A percentile compares a stretch with the other conserved stretches of the same genome.
Conservation (phyloP, 495 filamentous ascomycete species). For the Penicillium canescens region DNA sequence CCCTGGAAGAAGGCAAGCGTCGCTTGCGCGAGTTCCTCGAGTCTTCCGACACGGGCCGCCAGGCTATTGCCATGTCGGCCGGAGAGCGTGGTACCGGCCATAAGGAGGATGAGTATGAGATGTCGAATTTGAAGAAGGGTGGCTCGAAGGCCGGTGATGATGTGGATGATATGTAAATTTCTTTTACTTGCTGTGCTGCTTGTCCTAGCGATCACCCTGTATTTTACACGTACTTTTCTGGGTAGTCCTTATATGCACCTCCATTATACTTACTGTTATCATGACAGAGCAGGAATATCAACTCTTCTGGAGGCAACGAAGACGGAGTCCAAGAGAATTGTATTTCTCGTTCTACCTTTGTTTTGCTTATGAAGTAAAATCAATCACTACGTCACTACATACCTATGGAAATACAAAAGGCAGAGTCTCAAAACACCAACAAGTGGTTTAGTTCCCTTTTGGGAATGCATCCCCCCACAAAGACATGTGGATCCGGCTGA, state of each 20-base stretch:
- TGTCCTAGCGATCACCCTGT: conserved; percentile 53
- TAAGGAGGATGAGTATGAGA: conserved; percentile 43
- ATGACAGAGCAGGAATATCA: too few species aligned
- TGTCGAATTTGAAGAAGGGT: conserved; percentile 42
- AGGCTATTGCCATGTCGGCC: conserved; percentile 72
- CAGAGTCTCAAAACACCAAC: too few species aligned
- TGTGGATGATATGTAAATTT: conserved; percentile 43
- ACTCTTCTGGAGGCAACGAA: too few species aligned
- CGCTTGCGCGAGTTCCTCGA: conserved; percentile 84
- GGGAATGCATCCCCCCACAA: too few species aligned
- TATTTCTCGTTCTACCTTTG: too few species aligned
- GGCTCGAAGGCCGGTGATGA: conserved; percentile 32
- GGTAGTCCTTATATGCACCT: conserved; percentile 3
- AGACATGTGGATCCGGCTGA: too few species aligned
- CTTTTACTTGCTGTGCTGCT: conserved; percentile 16
- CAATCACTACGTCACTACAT: too few species aligned
- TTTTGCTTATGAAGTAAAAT: too few species aligned
- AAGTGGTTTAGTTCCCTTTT: too few species aligned
- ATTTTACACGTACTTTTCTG: conserved; percentile 9
- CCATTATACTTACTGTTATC: too few species aligned
- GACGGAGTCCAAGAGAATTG: too few species aligned
- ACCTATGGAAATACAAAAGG: too few species aligned
- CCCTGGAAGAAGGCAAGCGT: conserved; percentile 84
- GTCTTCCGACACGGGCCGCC: conserved; percentile 73
- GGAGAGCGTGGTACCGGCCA: conserved; percentile 22